Base-by-base conservation (phyloP, 352 stramenopile genomes). In the Aphanomyces cochlioides region DNA sequence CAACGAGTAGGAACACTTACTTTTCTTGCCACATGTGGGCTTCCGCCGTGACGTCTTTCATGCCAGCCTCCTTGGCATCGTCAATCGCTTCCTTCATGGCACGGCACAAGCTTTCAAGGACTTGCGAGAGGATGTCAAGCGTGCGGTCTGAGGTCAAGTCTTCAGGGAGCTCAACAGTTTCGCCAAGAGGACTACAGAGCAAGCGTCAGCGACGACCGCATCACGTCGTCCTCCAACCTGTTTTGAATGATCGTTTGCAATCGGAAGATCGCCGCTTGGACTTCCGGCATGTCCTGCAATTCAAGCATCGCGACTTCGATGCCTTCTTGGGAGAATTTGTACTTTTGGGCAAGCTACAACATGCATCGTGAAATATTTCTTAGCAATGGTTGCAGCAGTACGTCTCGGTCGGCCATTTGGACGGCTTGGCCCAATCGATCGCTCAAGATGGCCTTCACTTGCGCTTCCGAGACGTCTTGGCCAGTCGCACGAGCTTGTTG, bases 351-450 rank as follows among this genome's bases (percentile, higher is more conserved):
- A 15, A 70, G 38, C 64, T 67, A 67, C 41, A 67, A 39, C 41
- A 57, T 12, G n/a, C 13, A 10, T 34, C n/a, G 13, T 38, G 50
- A 58, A 2, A 1, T 3, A 19, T 53, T 53, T 15, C 37, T 2
- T 53, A 1, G 45, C 45, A 53, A n/a, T 2, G n/a, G 45, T 15
- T 53, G 45, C n/a, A 19, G 45, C 13, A 61, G 37, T 61, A 36
- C 13, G 37, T 48, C 34, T n/a, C 34, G 57, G 40, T 70, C 64
- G 40, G 64, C 64, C 64, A 70, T 70, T 63, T 70, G 64, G 5
- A 70, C 47, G 38, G 64, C 64, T 17, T 70, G 64, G 64, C 64
- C 64, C 4, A 70, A 38, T n/a, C 64, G 64, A 38, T 70, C 64
- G 54, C 59, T 34, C 39, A 70, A 40, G 15, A 70, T 39, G 19